A percentile compares a stretch with the other conserved stretches of the same genome.
Evolutionary conservation across 176 grass and related monocot species (phyloP).

Genomic region (Oryza australiensis): DNA sequence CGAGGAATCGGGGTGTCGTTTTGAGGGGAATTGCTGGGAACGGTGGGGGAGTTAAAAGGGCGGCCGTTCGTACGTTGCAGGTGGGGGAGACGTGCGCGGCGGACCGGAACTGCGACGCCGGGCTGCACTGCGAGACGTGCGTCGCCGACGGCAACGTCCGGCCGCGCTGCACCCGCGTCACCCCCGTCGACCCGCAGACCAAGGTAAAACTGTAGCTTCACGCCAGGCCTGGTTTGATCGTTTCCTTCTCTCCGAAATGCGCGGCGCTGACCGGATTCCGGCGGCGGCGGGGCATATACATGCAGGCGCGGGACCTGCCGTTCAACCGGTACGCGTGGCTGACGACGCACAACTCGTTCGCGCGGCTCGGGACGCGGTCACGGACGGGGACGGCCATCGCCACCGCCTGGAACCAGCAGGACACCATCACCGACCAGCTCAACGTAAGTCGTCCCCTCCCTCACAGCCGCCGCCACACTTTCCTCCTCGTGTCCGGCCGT

Average conservation of each 20-base stretch:
- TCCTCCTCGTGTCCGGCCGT: too few relatives aligned
- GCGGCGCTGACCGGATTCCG: background rate
- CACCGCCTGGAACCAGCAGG: constrained; percentile 80
- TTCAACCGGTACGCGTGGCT: constrained; percentile 96
- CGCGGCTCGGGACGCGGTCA: constrained; percentile 62
- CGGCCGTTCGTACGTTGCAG: background rate
- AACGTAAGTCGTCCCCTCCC: constrained; percentile 41
- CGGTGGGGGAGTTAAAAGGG: background rate
- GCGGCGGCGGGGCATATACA: too few relatives aligned
- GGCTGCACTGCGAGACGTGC: constrained; percentile 95
- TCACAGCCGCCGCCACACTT: too few relatives aligned
- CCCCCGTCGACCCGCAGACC: constrained; percentile 74
- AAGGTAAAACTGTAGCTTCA: constrained; percentile 25
- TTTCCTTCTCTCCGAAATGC: background rate
- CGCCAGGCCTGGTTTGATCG: background rate
- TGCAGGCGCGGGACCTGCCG: constrained; percentile 62
- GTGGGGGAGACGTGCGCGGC: constrained; percentile 58
- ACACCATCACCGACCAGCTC: constrained; percentile 83
- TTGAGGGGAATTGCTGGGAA: background rate
- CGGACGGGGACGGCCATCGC: constrained; percentile 47
- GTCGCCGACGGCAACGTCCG: constrained; percentile 58
- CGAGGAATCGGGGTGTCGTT: too few relatives aligned
- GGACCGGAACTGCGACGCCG: constrained; percentile 66
- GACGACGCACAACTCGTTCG: constrained; percentile 97
- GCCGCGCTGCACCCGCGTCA: constrained; percentile 72